A percentile compares a stretch with the other conserved stretches of the same genome.
phyloP scores from a whole-genome alignment of 768 basidiomycete species.

The Mrakia hoshinonis region DNA sequence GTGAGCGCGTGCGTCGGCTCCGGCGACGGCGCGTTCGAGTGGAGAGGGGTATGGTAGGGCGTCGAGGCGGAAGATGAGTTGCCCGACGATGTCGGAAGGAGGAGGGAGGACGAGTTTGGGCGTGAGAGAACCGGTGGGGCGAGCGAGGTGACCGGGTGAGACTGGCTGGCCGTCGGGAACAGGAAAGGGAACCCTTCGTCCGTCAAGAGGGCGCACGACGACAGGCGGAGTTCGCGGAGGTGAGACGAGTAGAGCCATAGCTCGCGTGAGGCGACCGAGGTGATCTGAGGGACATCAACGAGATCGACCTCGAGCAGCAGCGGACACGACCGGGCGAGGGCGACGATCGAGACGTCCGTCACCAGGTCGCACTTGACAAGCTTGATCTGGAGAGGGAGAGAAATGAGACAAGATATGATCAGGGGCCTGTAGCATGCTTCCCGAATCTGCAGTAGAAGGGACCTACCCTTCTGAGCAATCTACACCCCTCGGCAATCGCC shows the following conservation, averaged over 20 bases:
- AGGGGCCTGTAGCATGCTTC: background rate
- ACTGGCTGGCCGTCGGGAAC: slow-evolving; percentile 40
- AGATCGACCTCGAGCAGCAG: slow-evolving; percentile 91
- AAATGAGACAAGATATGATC: too few species aligned
- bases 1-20: background rate
- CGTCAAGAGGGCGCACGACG: slow-evolving; percentile 66
- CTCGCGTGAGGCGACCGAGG: slow-evolving; percentile 67
- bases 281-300: slow-evolving; percentile 67
- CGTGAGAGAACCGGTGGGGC: slow-evolving; percentile 46
- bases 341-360: slow-evolving; percentile 66
- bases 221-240: slow-evolving; percentile 85
- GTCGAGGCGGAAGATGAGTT: slow-evolving; percentile 8
- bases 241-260: slow-evolving; percentile 70
- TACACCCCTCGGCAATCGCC: slow-evolving; percentile 65
- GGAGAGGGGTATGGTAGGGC: background rate
- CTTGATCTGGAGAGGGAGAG: slow-evolving; percentile 53
- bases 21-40: slow-evolving; percentile 1
- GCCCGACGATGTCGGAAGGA: background rate
- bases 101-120: slow-evolving; percentile 43
- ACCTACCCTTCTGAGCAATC: slow-evolving; percentile 60
- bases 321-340: slow-evolving; percentile 68
- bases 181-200: slow-evolving; percentile 79
- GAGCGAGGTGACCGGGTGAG: slow-evolving; percentile 37
- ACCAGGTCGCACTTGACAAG: slow-evolving; percentile 59
- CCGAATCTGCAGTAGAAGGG: background rate